Percentiles rank a stretch among this genome's conserved stretches.
These are phyloP conservation scores for Leccinum angustisporum DNA, from an alignment of 1,284 basidiomycete genomes.

Conservation along the genomic window DNA sequence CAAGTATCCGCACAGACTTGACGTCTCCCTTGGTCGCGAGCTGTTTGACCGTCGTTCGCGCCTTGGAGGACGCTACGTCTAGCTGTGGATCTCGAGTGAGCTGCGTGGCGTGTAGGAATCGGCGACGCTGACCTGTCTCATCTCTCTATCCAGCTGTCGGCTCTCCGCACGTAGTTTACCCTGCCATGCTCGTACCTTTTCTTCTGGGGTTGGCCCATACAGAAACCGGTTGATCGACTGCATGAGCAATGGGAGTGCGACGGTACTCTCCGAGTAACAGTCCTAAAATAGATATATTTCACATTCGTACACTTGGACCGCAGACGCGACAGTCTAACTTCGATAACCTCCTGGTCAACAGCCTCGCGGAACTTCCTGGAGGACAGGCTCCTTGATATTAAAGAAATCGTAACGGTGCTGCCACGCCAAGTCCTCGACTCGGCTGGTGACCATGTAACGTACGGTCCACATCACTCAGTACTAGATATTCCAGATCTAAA, in stretches of 20 bases:
- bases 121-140: slow-evolving; percentile 75
- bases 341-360: background rate
- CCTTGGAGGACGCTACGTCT: slow-evolving; percentile 81
- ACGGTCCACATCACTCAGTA: too few relatives aligned
- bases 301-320: background rate
- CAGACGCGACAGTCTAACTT: background rate
- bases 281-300: slow-evolving; percentile 22
- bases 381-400: background rate
- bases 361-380: background rate
- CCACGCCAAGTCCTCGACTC: too few relatives aligned
- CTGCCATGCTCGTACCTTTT: slow-evolving; percentile 89
- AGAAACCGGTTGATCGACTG: slow-evolving; percentile 88
- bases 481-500: too few relatives aligned
- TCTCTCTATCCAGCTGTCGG: slow-evolving; percentile 85
- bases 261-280: background rate
- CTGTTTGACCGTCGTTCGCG: slow-evolving; percentile 82
- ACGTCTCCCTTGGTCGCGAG: slow-evolving; percentile 90
- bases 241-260: slow-evolving; percentile 46
- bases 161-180: slow-evolving; percentile 77
- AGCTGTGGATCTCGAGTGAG: slow-evolving; percentile 45
- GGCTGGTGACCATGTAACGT: too few relatives aligned
- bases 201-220: slow-evolving; percentile 94
- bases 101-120: slow-evolving; percentile 14
- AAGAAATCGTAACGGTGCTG: too few relatives aligned
- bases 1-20: slow-evolving; percentile 90